Conservation (phyloP, 257 asterid species). For the Ligustrum vulgare region DNA sequence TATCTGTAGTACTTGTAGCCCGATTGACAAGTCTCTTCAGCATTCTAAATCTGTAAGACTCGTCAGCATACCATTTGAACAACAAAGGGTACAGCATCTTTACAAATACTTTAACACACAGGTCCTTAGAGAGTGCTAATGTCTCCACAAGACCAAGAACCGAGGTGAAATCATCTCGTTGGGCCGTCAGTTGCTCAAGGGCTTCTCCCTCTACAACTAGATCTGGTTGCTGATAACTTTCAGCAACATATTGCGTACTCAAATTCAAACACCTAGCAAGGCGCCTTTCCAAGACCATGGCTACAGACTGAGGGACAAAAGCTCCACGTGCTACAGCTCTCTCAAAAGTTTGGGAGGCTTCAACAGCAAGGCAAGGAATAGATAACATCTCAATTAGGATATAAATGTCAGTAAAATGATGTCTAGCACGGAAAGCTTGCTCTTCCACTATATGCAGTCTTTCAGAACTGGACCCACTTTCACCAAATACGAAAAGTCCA, state of each 20-base stretch:
- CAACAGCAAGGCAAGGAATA: slow-evolving; percentile 79
- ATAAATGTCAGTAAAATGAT: slow-evolving; percentile 74
- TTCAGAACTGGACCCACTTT: slow-evolving; percentile 54
- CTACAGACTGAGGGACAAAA: slow-evolving; percentile 68
- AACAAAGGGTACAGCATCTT: slow-evolving; percentile 72
- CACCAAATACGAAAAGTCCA: slow-evolving; percentile 67
- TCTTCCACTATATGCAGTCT: slow-evolving; percentile 53
- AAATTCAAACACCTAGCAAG: slow-evolving; percentile 53
- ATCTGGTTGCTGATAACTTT: slow-evolving; percentile 59
- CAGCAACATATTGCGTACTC: slow-evolving; percentile 64
- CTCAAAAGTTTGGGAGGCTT: slow-evolving; percentile 93
- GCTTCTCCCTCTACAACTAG: slow-evolving; percentile 61
- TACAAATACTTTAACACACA: slow-evolving; percentile 66
- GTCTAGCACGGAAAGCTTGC: slow-evolving; percentile 42
- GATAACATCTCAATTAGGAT: slow-evolving; percentile 89
- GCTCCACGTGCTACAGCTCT: slow-evolving; percentile 88
- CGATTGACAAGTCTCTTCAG: slow-evolving; percentile 90
- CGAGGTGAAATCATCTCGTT: slow-evolving; percentile 72
- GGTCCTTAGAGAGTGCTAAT: slow-evolving; percentile 72
- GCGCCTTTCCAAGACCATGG: slow-evolving; percentile 74
- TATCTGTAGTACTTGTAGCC: slow-evolving; percentile 67
- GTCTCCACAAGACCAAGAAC: slow-evolving; percentile 91
- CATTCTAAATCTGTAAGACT: slow-evolving; percentile 79
- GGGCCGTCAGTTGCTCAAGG: slow-evolving; percentile 66
- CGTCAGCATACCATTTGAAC: slow-evolving; percentile 86